Base-by-base conservation (phyloP, 1,139 yeast genomes). In the Trichomonascaceae sp. region DNA sequence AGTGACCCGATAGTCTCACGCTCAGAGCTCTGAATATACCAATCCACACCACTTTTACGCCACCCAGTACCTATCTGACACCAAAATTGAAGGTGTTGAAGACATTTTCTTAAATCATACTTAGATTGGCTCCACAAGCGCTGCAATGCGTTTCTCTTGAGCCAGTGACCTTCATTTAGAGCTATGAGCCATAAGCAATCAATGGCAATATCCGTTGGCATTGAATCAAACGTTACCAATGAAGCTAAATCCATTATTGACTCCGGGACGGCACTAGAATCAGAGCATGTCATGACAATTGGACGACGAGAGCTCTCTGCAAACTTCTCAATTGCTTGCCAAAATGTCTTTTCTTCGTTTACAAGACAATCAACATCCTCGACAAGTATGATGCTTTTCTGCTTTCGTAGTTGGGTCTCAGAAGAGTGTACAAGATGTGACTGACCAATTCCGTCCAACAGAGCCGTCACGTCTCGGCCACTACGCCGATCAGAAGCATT, bases 361-460 rank as follows among this genome's bases (percentile, higher is more conserved):
- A 85, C 89, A 30, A 91, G 68, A 13, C 88, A 74, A 67, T 93
- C 96, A 27, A 87, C 91, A 62, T 93, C 97, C 63, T 91, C 97
- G 53, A 93, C 75, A 41, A 93, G 69, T 2, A 93, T 83, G 8
- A 90, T 72, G 5, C 93, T 90, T 54, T 81, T 78, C 57, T 81
- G 84, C 51, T 53, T 72, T 22, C 20, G 48, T 2, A 38, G 24
- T 70, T 50, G 70, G 67, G 51, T 49, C 17, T 55, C 57, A 4
- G 59, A 55, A n/a, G 68, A 71, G 63, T 85, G 89, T 0, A 93
- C 93, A 51, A 87, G 73, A 57, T 89, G 93, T 0, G 96, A 86
- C 2, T 96, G 91, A 55, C 95, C 84, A 55, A 89, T 78, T 62
- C 95, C 98, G 53, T 80, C 84, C 47, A 93, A 73, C 41, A 78